Percentiles rank a stretch among this genome's conserved stretches.
Conservation (phyloP, 306 rosid genomes). For the Biancaea sappan region DNA sequence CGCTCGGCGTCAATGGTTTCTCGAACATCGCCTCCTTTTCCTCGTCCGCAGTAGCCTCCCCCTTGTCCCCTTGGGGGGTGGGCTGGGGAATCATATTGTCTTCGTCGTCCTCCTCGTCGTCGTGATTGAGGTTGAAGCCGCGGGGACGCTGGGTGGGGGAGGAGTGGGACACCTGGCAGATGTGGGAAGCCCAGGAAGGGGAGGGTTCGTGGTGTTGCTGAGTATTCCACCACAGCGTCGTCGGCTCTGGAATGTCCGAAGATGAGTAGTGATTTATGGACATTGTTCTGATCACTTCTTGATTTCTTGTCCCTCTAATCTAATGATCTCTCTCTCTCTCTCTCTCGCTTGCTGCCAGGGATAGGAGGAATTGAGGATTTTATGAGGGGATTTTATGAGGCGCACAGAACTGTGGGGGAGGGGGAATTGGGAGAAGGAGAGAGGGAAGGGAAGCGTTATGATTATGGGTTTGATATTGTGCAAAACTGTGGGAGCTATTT, state of each 20-base stretch:
- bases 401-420: constrained; percentile 6
- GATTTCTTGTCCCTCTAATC: not conserved
- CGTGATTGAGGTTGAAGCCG: constrained; percentile 45
- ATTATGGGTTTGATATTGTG: constrained; percentile 63
- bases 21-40: constrained; percentile 84
- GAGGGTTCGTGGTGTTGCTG: constrained; percentile 35
- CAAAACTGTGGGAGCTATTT: constrained; percentile 61
- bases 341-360: not conserved
- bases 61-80: not conserved
- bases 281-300: constrained; percentile 28
- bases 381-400: constrained; percentile 13
- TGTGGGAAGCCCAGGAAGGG: constrained; percentile 34
- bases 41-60: not conserved
- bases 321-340: not conserved
- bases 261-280: constrained; percentile 58
- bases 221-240: constrained; percentile 55
- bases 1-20: constrained; percentile 90
- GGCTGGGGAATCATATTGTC: not conserved
- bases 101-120: constrained; percentile 26
- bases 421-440: constrained; percentile 4
- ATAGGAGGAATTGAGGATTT: constrained; percentile 19
- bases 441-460: constrained; percentile 51
- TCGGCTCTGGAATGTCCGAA: constrained; percentile 48
- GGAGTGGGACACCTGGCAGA: constrained; percentile 16
- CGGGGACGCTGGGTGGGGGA: not conserved